Evolutionary conservation across 305 asterid genomes (phyloP).

Genomic region (Lippia alba): DNA sequence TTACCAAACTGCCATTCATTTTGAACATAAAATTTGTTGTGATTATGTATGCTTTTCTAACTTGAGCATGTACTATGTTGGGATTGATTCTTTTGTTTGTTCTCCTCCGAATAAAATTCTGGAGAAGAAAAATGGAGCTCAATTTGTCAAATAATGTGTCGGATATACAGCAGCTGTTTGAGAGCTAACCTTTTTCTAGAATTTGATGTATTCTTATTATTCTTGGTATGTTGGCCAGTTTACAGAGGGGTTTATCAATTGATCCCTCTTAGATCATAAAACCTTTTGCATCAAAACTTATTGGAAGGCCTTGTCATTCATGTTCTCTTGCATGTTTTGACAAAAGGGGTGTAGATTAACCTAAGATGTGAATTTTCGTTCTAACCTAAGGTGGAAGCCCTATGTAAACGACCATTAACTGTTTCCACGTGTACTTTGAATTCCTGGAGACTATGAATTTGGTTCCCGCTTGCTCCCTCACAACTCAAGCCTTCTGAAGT

Average conservation of each 20-base stretch:
- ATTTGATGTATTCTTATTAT: neutral
- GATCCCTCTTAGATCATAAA: neutral
- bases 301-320: neutral
- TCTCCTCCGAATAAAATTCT: neutral
- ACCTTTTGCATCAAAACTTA: neutral
- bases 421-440: neutral
- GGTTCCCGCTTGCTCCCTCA: neutral
- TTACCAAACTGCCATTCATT: slow-evolving; percentile 8
- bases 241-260: neutral
- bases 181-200: neutral
- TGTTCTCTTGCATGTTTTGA: neutral
- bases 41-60: neutral
- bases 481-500: neutral
- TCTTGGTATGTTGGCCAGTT: neutral
- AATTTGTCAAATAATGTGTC: neutral
- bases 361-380: neutral
- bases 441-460: neutral
- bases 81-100: neutral
- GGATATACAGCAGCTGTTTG: neutral
- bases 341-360: neutral
- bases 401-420: slow-evolving; percentile 1
- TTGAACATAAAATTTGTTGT: slow-evolving; percentile 2
- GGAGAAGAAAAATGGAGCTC: neutral
- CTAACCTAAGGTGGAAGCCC: neutral
- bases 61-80: neutral